phyloP scores from a whole-genome alignment of 2,329 filamentous ascomycete species.

The Stachybotrys chlorohalonatus region DNA sequence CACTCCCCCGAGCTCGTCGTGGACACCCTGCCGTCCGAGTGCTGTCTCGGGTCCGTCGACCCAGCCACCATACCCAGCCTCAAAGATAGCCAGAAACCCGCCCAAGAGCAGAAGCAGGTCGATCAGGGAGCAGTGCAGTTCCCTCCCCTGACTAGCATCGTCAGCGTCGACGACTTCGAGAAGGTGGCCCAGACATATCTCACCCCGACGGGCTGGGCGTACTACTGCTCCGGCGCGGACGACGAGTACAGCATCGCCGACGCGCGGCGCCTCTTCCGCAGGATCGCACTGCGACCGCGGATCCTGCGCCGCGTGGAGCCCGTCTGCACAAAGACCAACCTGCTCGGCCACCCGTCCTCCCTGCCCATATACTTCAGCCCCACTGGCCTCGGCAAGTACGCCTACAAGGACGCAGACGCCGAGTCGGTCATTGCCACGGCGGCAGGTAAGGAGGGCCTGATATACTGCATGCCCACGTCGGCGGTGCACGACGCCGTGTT shows the following conservation, averaged over 20 bases:
- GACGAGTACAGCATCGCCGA: not conserved
- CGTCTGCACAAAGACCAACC: not conserved
- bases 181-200: conserved; percentile 19
- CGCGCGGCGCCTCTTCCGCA: not conserved
- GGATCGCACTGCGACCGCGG: not conserved
- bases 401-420: not conserved
- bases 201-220: conserved; percentile 1
- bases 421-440: not conserved
- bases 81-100: not conserved
- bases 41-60: conserved; percentile 16
- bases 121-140: not conserved
- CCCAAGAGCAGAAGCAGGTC: not conserved
- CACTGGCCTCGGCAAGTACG: not conserved
- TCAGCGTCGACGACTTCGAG: conserved; percentile 28
- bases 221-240: not conserved
- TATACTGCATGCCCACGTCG: not conserved
- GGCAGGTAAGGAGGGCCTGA: not conserved
- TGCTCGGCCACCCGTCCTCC: not conserved
- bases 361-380: not conserved
- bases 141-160: conserved; percentile 19
- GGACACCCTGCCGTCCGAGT: conserved; percentile 14
- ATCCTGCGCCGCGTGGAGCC: not conserved
- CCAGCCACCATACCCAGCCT: not conserved
- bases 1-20: conserved; percentile 19
- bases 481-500: not conserved